phyloP scores from a whole-genome alignment of 2,329 filamentous ascomycete genomes.

The Chrysosphaeria jannelii region DNA sequence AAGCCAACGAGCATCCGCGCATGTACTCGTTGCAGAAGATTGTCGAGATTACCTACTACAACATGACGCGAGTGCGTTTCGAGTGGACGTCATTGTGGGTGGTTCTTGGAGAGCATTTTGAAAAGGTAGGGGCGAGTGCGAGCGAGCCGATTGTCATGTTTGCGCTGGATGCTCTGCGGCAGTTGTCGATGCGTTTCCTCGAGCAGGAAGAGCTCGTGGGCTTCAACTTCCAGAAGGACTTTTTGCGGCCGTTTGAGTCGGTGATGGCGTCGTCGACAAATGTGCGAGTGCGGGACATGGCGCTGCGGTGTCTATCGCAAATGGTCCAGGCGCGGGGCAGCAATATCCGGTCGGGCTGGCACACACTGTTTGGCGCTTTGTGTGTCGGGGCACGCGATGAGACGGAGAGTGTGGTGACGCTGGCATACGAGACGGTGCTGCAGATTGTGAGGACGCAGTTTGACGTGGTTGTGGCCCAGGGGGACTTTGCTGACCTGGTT shows the following conservation, averaged over 20 bases:
- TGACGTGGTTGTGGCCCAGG: conserved; percentile 83
- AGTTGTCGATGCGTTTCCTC: conserved; percentile 96
- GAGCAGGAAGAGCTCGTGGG: conserved; percentile 91
- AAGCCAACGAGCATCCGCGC: conserved; percentile 77
- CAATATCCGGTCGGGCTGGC: conserved; percentile 93
- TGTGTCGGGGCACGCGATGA: conserved; percentile 81
- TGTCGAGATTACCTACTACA: conserved; percentile 97
- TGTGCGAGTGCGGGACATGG: conserved; percentile 89
- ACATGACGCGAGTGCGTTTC: conserved; percentile 94
- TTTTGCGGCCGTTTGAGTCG: conserved; percentile 92
- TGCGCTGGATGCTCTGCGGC: conserved; percentile 75
- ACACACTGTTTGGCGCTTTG: conserved; percentile 98
- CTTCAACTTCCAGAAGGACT: conserved; percentile 99
- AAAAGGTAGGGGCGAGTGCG: conserved; percentile 81
- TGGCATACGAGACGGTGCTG: conserved; percentile 88
- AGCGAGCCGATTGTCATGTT: conserved; percentile 97
- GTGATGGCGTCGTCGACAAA: conserved; percentile 83
- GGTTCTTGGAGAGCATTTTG: conserved; percentile 94
- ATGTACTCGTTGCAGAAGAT: conserved; percentile 96
- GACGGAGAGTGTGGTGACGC: conserved; percentile 82
- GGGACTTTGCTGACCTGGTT: conserved; percentile 83
- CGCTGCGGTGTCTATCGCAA: conserved; percentile 80
- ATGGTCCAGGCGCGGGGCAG: conserved; percentile 96
- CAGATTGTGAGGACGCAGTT: conserved; percentile 91
- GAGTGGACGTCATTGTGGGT: conserved; percentile 98